These are phyloP conservation scores for Sarcodon sp. DNA, from an alignment of 768 basidiomycete species.

Conservation along the genomic window DNA sequence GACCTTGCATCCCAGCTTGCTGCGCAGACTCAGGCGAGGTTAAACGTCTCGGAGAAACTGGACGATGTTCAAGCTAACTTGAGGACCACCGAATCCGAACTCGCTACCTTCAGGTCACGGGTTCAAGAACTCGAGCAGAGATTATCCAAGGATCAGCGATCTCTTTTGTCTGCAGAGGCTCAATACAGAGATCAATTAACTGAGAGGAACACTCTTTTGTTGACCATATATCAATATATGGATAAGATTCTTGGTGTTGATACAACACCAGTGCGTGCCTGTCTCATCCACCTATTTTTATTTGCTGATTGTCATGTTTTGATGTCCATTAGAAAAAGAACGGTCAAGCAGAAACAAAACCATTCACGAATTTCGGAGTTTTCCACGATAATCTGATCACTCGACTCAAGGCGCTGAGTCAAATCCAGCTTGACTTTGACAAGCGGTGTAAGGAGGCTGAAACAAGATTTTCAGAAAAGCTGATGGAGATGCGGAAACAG, in stretches of 20 bases:
- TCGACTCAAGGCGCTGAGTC: conserved; percentile 71
- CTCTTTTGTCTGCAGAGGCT: conserved; percentile 54
- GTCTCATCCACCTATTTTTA: not conserved
- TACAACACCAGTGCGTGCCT: conserved; percentile 57
- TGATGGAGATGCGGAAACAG: conserved; percentile 73
- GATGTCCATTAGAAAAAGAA: conserved; percentile 46
- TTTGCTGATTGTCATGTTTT: not conserved
- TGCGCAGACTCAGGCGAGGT: conserved; percentile 73
- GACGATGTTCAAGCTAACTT: conserved; percentile 51
- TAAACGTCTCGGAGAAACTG: conserved; percentile 86
- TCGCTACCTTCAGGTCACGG: conserved; percentile 41
- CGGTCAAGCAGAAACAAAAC: conserved; percentile 72
- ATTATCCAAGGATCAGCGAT: conserved; percentile 71
- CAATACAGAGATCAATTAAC: conserved; percentile 88
- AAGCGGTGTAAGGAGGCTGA: conserved; percentile 75
- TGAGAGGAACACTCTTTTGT: conserved; percentile 81
- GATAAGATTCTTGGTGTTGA: conserved; percentile 89
- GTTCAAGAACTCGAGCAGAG: conserved; percentile 69
- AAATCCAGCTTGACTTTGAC: conserved; percentile 82
- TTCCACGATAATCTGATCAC: conserved; percentile 93
- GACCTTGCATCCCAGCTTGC: conserved; percentile 73
- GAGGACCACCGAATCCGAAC: conserved; percentile 58
- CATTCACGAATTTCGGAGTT: conserved; percentile 85
- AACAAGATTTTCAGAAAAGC: conserved; percentile 52
- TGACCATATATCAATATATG: conserved; percentile 92